Conservation (phyloP, 106 monocot genomes). For the Dioscorea alata region DNA sequence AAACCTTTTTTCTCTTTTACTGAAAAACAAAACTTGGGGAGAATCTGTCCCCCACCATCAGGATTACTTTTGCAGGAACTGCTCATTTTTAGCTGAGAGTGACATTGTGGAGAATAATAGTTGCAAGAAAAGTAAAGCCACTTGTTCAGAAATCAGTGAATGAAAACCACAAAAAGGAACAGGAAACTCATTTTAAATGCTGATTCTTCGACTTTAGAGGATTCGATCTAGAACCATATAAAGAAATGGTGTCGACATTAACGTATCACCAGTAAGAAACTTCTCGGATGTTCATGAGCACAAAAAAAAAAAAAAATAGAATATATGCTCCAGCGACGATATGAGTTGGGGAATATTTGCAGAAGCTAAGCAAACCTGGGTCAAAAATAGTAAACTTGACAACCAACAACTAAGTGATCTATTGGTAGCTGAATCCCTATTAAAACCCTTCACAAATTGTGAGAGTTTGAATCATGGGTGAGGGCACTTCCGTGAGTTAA, state of each 20-base stretch:
- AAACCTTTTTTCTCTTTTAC: conserved; percentile 22
- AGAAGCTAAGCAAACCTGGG: background rate
- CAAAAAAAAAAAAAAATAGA: background rate
- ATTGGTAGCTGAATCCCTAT: too few species aligned
- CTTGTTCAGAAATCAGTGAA: background rate
- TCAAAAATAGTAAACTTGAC: background rate
- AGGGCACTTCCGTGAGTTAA: too few species aligned
- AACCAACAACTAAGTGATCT: too few species aligned
- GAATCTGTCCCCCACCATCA: conserved; percentile 10
- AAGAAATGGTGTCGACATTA: background rate
- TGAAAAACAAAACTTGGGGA: conserved; percentile 7
- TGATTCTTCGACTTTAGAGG: background rate
- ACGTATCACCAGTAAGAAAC: background rate
- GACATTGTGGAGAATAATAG: background rate
- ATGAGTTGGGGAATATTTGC: conserved; percentile 1
- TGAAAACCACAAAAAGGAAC: background rate
- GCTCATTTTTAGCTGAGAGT: background rate
- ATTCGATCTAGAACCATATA: background rate
- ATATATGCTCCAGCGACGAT: conserved; percentile 4
- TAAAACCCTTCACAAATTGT: too few species aligned
- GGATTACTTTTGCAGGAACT: background rate
- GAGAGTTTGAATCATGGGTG: too few species aligned
- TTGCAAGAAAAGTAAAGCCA: background rate
- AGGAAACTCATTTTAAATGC: background rate
- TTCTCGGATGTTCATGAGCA: background rate